A percentile compares a stretch with the other conserved stretches of the same genome.
Evolutionary conservation across 495 filamentous ascomycete species (phyloP).

Genomic region (Xylaria scruposa): DNA sequence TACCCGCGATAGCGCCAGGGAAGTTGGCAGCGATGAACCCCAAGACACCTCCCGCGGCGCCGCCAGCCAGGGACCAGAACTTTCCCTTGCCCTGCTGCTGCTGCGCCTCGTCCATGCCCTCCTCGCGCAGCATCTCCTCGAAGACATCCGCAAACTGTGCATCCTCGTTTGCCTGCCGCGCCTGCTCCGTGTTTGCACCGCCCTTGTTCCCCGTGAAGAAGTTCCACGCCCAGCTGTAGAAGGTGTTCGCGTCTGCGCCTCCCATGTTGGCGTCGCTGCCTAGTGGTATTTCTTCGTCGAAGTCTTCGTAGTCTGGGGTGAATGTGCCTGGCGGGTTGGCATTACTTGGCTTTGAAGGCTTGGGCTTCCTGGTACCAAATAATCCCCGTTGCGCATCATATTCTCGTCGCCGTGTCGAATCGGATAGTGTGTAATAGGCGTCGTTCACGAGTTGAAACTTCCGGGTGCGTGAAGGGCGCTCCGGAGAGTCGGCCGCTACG

Average conservation of each 20-base stretch:
- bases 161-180: slow-evolving; percentile 56
- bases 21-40: slow-evolving; percentile 95
- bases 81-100: slow-evolving; percentile 62
- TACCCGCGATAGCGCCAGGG: slow-evolving; percentile 86
- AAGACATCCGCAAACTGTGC: slow-evolving; percentile 91
- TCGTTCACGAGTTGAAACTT: slow-evolving; percentile 97
- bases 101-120: slow-evolving; percentile 75
- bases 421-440: slow-evolving; percentile 94
- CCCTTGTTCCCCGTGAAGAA: slow-evolving; percentile 50
- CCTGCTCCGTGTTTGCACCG: slow-evolving; percentile 30
- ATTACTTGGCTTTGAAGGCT: slow-evolving; percentile 38
- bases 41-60: slow-evolving; percentile 84
- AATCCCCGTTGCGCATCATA: slow-evolving; percentile 77
- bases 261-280: slow-evolving; percentile 41
- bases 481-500: slow-evolving; percentile 82
- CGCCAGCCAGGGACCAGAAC: slow-evolving; percentile 88
- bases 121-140: slow-evolving; percentile 97
- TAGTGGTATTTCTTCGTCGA: slow-evolving; percentile 57
- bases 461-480: slow-evolving; percentile 80
- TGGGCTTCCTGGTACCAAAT: slow-evolving; percentile 33
- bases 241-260: slow-evolving; percentile 24
- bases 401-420: slow-evolving; percentile 77
- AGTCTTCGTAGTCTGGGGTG: slow-evolving; percentile 60
- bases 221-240: slow-evolving; percentile 59
- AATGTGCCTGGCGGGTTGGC: slow-evolving; percentile 33